Evolutionary conservation across 148 eudicot species (phyloP), one percentile per base, ranked within the genome.

Genomic region (Fagopyrum esculentum): DNA sequence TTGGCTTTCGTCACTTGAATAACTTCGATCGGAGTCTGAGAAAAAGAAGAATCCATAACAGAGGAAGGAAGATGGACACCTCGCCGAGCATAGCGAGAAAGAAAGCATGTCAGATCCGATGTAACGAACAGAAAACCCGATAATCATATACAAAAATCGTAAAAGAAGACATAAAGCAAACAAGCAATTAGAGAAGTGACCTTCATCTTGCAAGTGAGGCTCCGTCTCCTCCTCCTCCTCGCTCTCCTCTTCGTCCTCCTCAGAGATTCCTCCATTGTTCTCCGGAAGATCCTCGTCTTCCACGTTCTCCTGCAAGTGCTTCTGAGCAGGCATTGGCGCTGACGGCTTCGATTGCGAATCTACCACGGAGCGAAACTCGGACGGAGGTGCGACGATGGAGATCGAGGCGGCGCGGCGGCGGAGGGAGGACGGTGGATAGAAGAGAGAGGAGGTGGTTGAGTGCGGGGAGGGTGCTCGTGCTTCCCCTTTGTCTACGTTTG

Each of bases 301-400:
- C 9, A 44, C 15, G 71, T 15, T 10, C 45, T 69, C 48, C 48
- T 40, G 71, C 48, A 45, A 35, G 11, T 6, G 71, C 71, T 69
- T 35, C 72, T 13, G 48, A n/a, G 72, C 48, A 43, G 72, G 72
- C 72, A 69, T 69, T 69, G 72, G 40, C 66, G 66, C 43, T 13
- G 46, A 43, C 72, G 72, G 47, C 22, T 43, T 17, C 49, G 46
- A 69, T 69, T 69, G 15, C n/a, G 9, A 69, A 43, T 69, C 72
- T 15, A 43, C 46, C 45, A 19, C 22, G 29, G 35, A 17, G 29
- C 19, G 9, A 8, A 22, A 22, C 40, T 22, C 66, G 66, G 19
- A 6, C 29, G 19, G 61, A 59, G 11, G 12, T 7, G 8, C 10
- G 2, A 3, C 15, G 17, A 15, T 16, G n/a, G 57, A 52, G 57